A percentile compares a stretch with the other conserved stretches of the same genome.
Evolutionary conservation across 257 asterid species (phyloP).

Genomic region (Vinca minor): DNA sequence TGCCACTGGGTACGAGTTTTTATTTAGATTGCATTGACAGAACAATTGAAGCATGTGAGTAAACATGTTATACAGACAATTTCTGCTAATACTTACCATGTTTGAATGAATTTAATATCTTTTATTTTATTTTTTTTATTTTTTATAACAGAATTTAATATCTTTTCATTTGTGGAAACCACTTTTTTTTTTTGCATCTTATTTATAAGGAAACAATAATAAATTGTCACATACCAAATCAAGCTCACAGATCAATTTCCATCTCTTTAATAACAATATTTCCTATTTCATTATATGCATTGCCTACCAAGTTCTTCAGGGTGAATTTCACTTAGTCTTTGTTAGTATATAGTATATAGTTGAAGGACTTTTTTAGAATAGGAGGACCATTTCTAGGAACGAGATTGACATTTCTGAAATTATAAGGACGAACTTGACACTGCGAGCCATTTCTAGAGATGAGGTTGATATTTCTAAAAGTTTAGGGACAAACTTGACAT

Average conservation of each 20-base stretch:
- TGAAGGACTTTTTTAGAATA: too few species aligned
- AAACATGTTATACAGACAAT: constrained; percentile 10
- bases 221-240: background rate
- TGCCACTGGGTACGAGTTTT: too few species aligned
- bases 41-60: background rate
- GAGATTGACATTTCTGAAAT: too few species aligned
- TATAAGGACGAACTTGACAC: too few species aligned
- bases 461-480: too few species aligned
- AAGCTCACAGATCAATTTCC: background rate
- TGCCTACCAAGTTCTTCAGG: background rate
- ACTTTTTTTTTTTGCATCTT: background rate
- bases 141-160: constrained; percentile 1
- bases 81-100: background rate
- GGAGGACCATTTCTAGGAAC: too few species aligned
- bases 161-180: background rate
- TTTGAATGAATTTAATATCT: constrained; percentile 1
- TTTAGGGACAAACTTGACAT: too few species aligned
- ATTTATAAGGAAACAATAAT: background rate
- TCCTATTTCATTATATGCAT: background rate
- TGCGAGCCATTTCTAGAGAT: too few species aligned
- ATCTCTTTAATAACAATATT: background rate
- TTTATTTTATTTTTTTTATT: too few species aligned
- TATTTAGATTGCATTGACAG: background rate
- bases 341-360: too few species aligned
- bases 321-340: too few species aligned